These are phyloP conservation scores for Dactylis glomerata DNA, from an alignment of 176 grass and related monocot genomes.

Conservation along the genomic window DNA sequence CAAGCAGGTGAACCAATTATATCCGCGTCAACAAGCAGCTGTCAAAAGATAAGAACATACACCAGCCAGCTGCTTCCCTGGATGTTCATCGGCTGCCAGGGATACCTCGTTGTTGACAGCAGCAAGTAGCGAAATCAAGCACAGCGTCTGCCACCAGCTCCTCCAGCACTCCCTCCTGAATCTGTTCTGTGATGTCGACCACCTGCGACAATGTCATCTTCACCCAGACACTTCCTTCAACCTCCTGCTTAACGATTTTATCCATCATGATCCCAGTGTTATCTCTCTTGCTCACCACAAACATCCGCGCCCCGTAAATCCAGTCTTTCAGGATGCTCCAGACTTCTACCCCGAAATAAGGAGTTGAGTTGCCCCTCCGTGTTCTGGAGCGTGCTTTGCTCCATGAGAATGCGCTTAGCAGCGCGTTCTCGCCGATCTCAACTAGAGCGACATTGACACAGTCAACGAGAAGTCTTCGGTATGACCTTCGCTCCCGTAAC, in stretches of 20 bases:
- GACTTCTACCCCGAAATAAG: conserved; percentile 39
- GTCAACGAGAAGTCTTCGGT: conserved; percentile 66
- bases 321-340: conserved; percentile 72
- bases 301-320: conserved; percentile 41
- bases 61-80: not conserved
- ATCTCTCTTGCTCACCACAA: conserved; percentile 38
- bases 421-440: conserved; percentile 54
- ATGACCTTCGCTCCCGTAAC: conserved; percentile 56
- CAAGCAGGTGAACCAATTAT: not conserved
- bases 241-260: conserved; percentile 59
- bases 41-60: not conserved
- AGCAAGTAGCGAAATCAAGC: conserved; percentile 39
- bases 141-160: conserved; percentile 68
- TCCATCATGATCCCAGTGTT: conserved; percentile 38
- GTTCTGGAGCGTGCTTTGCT: conserved; percentile 11
- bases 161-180: conserved; percentile 50
- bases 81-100: not conserved
- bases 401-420: conserved; percentile 50
- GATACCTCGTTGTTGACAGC: conserved; percentile 17
- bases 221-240: conserved; percentile 54
- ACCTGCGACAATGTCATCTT: conserved; percentile 49
- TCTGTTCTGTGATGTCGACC: conserved; percentile 55
- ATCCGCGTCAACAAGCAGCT: not conserved
- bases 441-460: conserved; percentile 68
- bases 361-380: conserved; percentile 17